Evolutionary conservation across 2,329 filamentous ascomycete genomes (phyloP), one percentile per base, ranked within the genome.

Genomic region (Byssochlamys sp.): DNA sequence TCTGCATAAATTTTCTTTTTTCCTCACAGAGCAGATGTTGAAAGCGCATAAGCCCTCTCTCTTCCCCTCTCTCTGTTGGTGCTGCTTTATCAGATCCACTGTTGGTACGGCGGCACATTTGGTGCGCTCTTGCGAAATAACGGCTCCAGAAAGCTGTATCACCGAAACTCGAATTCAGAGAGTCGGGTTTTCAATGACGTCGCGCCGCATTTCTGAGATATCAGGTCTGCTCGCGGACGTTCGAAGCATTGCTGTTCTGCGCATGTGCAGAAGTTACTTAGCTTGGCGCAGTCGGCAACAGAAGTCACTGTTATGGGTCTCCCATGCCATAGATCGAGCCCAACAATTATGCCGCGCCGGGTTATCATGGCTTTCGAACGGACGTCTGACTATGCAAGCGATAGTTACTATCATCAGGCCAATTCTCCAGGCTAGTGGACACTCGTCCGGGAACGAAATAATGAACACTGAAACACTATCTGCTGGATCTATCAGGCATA

Each of bases 1-100:
- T 28, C 61, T 27, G 53, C 61, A 14, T 71, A n/a, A 28, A 28
- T 26, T 24, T 0, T 5, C 7, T 19, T n/a, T 14, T 10, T 19
- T 19, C 1, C 2, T 19, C 2, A 5, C n/a, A 45, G 5, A 4
- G 39, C n/a, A 6, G n/a, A 45, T 9, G n/a, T 45, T 4, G n/a
- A 45, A 1, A 4, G 19, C 19, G 19, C 19, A 19, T 19, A 19
- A 19, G 19, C 19, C 19, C 19, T 19, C 19, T 19, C 19, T 19
- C 19, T 19, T 19, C 19, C 19, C 19, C 19, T 19, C 19, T 19
- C 19, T 19, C 19, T 19, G 19, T 19, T 19, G 19, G 19, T 4
- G 31, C 6, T 33, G 19, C 31, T 9, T 11, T 19, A 19, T 19
- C 19, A 19, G 19, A 19, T 1, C 19, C 19, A 19, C 19, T 1